Conservation (phyloP, 2,329 filamentous ascomycete genomes). For the Colletotrichum euphorbiae region DNA sequence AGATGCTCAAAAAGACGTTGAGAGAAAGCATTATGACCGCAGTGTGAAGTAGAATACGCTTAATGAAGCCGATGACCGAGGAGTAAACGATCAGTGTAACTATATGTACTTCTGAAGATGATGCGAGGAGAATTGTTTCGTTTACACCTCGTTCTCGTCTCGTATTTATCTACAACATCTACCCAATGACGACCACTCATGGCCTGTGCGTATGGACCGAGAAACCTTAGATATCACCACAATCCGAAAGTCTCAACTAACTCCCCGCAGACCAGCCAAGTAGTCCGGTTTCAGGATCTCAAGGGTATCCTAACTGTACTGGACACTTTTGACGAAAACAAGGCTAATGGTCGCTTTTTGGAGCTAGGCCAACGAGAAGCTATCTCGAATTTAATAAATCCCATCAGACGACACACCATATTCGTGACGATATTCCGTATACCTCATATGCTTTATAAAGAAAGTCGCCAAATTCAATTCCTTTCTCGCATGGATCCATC, state of each 20-base stretch:
- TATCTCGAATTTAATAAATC: too few relatives aligned
- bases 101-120: neutral
- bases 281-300: conserved; percentile 16
- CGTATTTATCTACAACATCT: conserved; percentile 3
- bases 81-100: neutral
- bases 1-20: neutral
- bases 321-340: neutral
- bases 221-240: conserved; percentile 5
- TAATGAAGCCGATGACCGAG: neutral
- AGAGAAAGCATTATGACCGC: conserved; percentile 4
- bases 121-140: too few relatives aligned
- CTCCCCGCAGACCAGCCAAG: conserved; percentile 5
- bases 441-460: too few relatives aligned
- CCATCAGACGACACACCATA: too few relatives aligned
- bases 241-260: neutral
- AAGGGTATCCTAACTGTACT: neutral
- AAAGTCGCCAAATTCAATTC: too few relatives aligned
- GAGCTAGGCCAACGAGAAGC: too few relatives aligned
- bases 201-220: neutral
- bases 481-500: too few relatives aligned
- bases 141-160: conserved; percentile 4
- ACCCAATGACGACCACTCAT: neutral
- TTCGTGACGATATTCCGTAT: too few relatives aligned
- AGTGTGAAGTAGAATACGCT: neutral
- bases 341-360: neutral